Base-by-base conservation (phyloP, 441 rosid species). In the Populus hybrid region DNA sequence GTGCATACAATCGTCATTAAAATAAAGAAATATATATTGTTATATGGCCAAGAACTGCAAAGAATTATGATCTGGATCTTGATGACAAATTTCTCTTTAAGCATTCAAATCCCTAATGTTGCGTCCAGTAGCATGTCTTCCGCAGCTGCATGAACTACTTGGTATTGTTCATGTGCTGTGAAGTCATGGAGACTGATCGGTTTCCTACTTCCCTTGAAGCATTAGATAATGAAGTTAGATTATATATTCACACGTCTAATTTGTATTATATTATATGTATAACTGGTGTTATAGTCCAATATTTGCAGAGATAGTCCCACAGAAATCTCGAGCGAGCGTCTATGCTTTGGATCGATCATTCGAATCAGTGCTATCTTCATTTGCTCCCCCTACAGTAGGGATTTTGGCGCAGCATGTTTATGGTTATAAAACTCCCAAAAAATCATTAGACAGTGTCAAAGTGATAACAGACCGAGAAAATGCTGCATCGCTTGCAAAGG, bases 281-380 rank as follows among this genome's bases (percentile, higher is more conserved):
- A 23, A 76, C 69, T 20, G 35, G 21, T 70, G 36, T 29, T 20
- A 63, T 77, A 86, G 88, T 78, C 87, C 89, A 68, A 88, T 88
- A 56, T 85, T 88, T 71, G 89, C 89, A 74, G 88, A 88, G 76
- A 86, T 88, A 79, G 91, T 88, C 5, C 88, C 86, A 2, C 84
- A 83, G 79, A 88, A 75, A 68, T 86, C 87, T 20, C 72, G 88
- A 68, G 86, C 91, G 7, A 86, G 83, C 65, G 82, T 88, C 68
- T 88, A 86, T 26, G 88, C 91, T 1, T 75, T 88, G 86, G 91
- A 88, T 40, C 20, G 73, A 10, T 83, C 88, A 23, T 86, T 88
- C 6, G 88, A 88, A 81, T 74, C 86, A 4, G 29, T 82, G 59
- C 77, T 88, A 20, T 59, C 91, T 68, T 83, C 86, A 0, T 81